phyloP scores from a whole-genome alignment of 257 asterid species.

The Rhazya stricta region DNA sequence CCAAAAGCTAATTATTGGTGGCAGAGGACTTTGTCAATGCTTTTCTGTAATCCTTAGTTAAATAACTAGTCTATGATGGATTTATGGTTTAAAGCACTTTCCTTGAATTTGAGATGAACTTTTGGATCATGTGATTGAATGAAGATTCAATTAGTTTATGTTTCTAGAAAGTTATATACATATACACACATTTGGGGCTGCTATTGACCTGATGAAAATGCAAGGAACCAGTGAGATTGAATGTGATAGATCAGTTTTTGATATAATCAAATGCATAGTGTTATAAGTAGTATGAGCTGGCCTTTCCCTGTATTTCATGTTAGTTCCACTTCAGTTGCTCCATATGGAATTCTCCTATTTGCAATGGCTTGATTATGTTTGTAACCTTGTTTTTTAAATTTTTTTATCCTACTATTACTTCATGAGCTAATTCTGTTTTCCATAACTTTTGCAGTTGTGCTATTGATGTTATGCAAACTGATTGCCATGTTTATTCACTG shows the following conservation, averaged over 20 bases:
- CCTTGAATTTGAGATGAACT: background rate
- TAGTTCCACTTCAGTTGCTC: background rate
- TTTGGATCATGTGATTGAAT: background rate
- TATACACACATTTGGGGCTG: background rate
- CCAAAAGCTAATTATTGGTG: background rate
- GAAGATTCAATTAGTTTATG: background rate
- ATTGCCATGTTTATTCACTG: background rate
- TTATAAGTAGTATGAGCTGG: background rate
- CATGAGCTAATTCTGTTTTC: background rate
- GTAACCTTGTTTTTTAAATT: background rate
- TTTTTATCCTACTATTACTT: background rate
- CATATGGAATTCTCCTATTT: background rate
- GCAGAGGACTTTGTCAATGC: background rate
- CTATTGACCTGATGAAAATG: background rate
- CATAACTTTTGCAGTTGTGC: too few species aligned
- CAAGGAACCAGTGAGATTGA: background rate
- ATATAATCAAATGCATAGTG: background rate
- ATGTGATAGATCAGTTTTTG: background rate
- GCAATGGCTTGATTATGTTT: background rate
- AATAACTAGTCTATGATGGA: background rate
- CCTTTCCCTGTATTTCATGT: background rate
- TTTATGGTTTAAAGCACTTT: background rate
- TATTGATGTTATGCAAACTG: background rate
- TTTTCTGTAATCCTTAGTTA: background rate
- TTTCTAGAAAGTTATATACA: background rate